Evolutionary conservation across 768 basidiomycete species (phyloP).

Genomic region (Russula earlei): DNA sequence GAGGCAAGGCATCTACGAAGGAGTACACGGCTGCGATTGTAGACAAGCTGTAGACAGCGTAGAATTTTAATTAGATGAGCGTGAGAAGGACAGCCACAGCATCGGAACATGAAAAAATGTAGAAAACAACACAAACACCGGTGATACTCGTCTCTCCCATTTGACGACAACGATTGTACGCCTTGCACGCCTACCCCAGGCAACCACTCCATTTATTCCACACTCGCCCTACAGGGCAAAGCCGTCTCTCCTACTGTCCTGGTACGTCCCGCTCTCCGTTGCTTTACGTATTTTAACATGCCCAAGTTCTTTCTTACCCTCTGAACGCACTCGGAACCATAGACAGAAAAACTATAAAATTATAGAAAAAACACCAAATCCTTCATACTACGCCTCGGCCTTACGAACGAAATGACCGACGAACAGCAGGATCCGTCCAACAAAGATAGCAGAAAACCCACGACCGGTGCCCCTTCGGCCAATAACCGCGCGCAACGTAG

Average conservation of each 20-base stretch:
- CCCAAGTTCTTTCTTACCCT: conserved; percentile 14
- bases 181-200: conserved; percentile 44
- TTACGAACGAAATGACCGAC: conserved; percentile 88
- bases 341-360: conserved; percentile 37
- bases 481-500: conserved; percentile 51
- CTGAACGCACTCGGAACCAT: conserved; percentile 15
- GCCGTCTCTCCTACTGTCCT: conserved; percentile 42
- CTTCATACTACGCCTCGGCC: conserved; percentile 28
- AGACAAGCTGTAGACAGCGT: conserved; percentile 38
- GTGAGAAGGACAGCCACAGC: conserved; percentile 16
- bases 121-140: neutral
- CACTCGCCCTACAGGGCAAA: conserved; percentile 92
- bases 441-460: conserved; percentile 69
- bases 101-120: conserved; percentile 17
- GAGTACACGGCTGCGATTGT: conserved; percentile 90
- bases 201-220: conserved; percentile 48
- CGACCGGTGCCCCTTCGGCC: conserved; percentile 29
- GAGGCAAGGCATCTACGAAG: conserved; percentile 82
- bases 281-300: neutral
- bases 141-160: conserved; percentile 17
- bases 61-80: neutral
- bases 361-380: conserved; percentile 34
- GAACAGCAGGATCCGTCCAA: conserved; percentile 40
- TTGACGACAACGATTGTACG: conserved; percentile 26
- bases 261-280: conserved; percentile 28